Evolutionary conservation across 2,329 filamentous ascomycete species (phyloP), one percentile per base, ranked within the genome.

Genomic region (Claviceps digitariae): DNA sequence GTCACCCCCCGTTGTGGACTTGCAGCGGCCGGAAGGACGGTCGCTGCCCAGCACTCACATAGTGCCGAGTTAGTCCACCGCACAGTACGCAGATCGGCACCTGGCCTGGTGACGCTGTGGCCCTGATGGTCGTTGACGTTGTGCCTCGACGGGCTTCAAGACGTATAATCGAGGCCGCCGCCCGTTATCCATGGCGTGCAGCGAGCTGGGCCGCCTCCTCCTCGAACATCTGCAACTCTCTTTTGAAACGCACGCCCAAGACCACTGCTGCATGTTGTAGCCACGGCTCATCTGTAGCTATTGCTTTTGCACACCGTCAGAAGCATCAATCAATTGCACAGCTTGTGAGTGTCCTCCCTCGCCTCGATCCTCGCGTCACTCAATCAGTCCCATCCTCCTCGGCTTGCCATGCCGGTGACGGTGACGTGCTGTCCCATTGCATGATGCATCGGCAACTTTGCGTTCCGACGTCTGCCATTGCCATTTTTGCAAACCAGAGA

Each of bases 31-130:
- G 50, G 41, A 50, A 52, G 51, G 50, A 27, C 17, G 45, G 54
- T 34, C 20, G 41, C 53, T 38, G 29, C 38, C 45, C 25, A 43
- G 36, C 41, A 27, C 15, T 17, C 4, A n/a, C 34, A 48, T 27
- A 52, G 45, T 49, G 52, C 21, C 12, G 10, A 15, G 2, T 10
- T 4, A 17, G 2, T 15, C 1, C 5, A 20, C 40, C 51, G 53
- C 49, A 57, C 56, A 41, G 56, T 56, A 48, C 36, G 52, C 48
- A 55, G 56, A 56, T 50, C 49, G 47, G 38, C 29, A 36, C 25
- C 45, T 45, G 48, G 54, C 44, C 46, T 54, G 54, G 52, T 56
- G 54, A 56, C 54, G 52, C 52, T 29, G 36, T 49, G 51, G 54
- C 54, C 46, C 25, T 45, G 21, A 17, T 9, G 43, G 34, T 45